These are phyloP conservation scores for Claviceps paspali DNA, from an alignment of 2,329 filamentous ascomycete genomes.

Conservation along the genomic window DNA sequence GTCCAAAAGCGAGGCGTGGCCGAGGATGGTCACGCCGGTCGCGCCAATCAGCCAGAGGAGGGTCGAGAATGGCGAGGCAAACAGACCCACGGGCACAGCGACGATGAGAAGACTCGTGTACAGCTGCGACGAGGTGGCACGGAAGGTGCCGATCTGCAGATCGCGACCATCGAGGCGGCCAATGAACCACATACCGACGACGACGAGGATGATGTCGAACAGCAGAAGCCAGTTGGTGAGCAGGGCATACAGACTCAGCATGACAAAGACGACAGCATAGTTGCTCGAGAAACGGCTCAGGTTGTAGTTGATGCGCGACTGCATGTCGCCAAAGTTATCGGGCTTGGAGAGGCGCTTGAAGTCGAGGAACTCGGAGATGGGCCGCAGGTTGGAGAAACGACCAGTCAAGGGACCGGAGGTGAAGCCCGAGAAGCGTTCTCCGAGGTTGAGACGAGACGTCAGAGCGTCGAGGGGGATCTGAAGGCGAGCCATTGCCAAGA, in stretches of 20 bases:
- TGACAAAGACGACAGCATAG: conserved; percentile 83
- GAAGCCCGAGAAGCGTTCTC: conserved; percentile 71
- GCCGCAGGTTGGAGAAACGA: conserved; percentile 84
- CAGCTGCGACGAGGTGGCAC: conserved; percentile 79
- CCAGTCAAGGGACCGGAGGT: conserved; percentile 63
- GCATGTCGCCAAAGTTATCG: conserved; percentile 74
- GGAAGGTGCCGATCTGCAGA: conserved; percentile 68
- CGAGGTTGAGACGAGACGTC: conserved; percentile 78
- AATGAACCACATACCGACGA: conserved; percentile 79
- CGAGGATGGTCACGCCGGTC: conserved; percentile 81
- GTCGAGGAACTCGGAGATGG: conserved; percentile 87
- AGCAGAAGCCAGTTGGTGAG: conserved; percentile 75
- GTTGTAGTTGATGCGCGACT: conserved; percentile 94
- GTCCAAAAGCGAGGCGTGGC: conserved; percentile 90
- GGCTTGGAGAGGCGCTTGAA: conserved; percentile 93
- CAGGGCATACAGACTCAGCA: conserved; percentile 91
- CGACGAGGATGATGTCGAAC: conserved; percentile 82
- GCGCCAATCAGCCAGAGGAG: conserved; percentile 93
- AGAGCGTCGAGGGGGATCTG: conserved; percentile 85
- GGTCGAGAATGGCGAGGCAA: conserved; percentile 70
- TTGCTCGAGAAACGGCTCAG: conserved; percentile 95
- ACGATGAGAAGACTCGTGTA: conserved; percentile 79
- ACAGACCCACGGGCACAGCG: conserved; percentile 70
- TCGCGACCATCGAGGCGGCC: conserved; percentile 80
- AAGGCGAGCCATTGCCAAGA: conserved; percentile 58